A percentile compares a stretch with the other conserved stretches of the same genome.
phyloP scores from a whole-genome alignment of 495 filamentous ascomycete species.

The Ramalina intermedia region DNA sequence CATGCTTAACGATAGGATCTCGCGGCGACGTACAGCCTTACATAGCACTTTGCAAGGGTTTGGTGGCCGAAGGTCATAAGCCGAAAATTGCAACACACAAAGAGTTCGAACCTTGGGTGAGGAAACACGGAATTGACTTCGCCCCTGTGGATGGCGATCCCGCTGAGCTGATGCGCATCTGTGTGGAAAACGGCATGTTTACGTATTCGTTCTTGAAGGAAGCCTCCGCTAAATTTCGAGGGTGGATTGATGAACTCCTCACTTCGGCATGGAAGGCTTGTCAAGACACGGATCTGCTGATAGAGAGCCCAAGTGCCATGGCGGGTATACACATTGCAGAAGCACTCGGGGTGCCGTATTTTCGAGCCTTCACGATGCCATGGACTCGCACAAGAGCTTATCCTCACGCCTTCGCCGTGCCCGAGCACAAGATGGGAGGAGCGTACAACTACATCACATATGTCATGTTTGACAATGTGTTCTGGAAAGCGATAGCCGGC shows the following conservation, averaged over 20 bases:
- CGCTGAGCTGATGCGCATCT: slow-evolving; percentile 85
- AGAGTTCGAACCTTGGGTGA: slow-evolving; percentile 82
- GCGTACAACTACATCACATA: slow-evolving; percentile 92
- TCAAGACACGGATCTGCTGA: slow-evolving; percentile 75
- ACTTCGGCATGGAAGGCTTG: slow-evolving; percentile 74
- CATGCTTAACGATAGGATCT: slow-evolving; percentile 90
- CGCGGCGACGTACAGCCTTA: slow-evolving; percentile 95
- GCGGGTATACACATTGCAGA: slow-evolving; percentile 98
- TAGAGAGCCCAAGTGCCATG: slow-evolving; percentile 96
- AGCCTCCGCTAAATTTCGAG: slow-evolving; percentile 76
- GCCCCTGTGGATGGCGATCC: slow-evolving; percentile 79
- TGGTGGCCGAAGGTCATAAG: slow-evolving; percentile 75
- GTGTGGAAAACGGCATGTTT: slow-evolving; percentile 95
- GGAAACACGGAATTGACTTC: slow-evolving; percentile 86
- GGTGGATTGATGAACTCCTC: slow-evolving; percentile 84
- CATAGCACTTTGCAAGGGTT: slow-evolving; percentile 85
- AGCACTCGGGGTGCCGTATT: slow-evolving; percentile 84
- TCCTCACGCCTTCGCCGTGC: slow-evolving; percentile 93
- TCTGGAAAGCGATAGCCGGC: slow-evolving; percentile 84
- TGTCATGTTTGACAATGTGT: slow-evolving; percentile 92
- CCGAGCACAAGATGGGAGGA: slow-evolving; percentile 84
- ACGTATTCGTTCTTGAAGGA: slow-evolving; percentile 81
- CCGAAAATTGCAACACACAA: slow-evolving; percentile 81
- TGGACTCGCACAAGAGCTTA: slow-evolving; percentile 95
- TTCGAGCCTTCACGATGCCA: slow-evolving; percentile 96